Base-by-base conservation (phyloP, 2,329 filamentous ascomycete genomes). In the Fusarium newnesense region DNA sequence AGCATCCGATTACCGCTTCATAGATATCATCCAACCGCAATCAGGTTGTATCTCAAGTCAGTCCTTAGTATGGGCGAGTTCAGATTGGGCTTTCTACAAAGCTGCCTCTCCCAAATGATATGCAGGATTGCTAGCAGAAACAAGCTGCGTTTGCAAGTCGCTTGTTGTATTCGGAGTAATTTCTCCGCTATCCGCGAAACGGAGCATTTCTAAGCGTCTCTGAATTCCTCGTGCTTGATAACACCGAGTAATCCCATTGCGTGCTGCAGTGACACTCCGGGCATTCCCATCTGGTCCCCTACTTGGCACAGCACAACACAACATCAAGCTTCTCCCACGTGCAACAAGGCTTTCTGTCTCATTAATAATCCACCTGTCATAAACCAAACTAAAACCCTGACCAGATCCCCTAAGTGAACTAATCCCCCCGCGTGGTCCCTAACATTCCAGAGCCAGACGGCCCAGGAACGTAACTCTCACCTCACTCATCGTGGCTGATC, bases 371-470 rank as follows among this genome's bases (percentile, higher is more conserved):
- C 5, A 18, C 30, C 6, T 6, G 2, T 15, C 5, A 37, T 58
- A 16, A 11, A 10, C 4, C 12, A 32, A 18, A 4, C n/a, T 4
- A n/a, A 19, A 32, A 10, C 4, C 1, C 7, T 19, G 34, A 36
- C 60, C 18, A 57, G 53, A 32, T 58, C 15, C n/a, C 9, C 9
- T 4, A 32, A 18, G 5, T 8, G n/a, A n/a, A 6, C 15, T 16
- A 42, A 4, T 2, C 9, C 7, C 11, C 24, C 9, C 11, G 18
- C 43, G 43, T 30, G 28, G 21, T 46, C 28, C 24, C 7, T 0
- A 28, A 42, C 65, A 67, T 67, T 67, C 65, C 54, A 67, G 24
- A 37, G 13, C 21, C 5, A 13, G 4, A 42, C 2, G 9, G n/a
- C 40, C 40, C 24, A 30, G 42, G 28, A 47, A 50, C 40, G 9